Evolutionary conservation across 352 stramenopile genomes (phyloP).

Genomic region (Elongisporangium anandrum): DNA sequence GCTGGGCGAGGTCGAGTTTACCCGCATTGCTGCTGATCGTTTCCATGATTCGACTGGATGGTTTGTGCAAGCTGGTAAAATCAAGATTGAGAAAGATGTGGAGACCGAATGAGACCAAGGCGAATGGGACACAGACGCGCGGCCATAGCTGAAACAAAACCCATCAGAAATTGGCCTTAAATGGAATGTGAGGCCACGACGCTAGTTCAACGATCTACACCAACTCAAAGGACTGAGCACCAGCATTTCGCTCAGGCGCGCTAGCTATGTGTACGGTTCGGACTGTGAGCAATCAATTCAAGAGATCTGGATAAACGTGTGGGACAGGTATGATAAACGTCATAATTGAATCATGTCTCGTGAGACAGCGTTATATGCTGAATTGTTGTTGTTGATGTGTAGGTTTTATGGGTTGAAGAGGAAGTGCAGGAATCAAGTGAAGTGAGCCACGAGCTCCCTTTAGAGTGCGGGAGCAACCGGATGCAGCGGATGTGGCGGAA

Average conservation of each 20-base stretch:
- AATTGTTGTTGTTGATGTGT: neutral
- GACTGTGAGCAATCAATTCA: neutral
- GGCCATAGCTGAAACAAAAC: no score
- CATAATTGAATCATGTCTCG: no score
- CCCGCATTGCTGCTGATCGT: conserved; percentile 1
- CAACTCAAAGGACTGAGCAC: no score
- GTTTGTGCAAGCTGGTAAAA: neutral
- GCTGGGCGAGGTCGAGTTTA: conserved; percentile 11
- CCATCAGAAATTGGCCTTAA: neutral
- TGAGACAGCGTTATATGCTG: neutral
- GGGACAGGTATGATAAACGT: no score
- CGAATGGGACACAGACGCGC: neutral
- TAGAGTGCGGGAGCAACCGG: no score
- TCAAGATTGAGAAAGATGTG: neutral
- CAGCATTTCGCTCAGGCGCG: no score
- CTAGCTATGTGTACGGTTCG: neutral
- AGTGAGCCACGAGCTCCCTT: no score
- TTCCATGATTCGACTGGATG: conserved; percentile 1
- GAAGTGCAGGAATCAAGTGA: no score
- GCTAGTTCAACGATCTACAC: neutral
- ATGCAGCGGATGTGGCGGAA: no score
- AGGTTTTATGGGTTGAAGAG: neutral
- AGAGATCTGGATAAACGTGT: no score
- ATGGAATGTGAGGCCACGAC: neutral
- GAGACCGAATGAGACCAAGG: neutral